Percentiles rank a stretch among this genome's conserved stretches.
Conservation (phyloP, 495 filamentous ascomycete genomes). For the Venustampulla echinocandica region DNA sequence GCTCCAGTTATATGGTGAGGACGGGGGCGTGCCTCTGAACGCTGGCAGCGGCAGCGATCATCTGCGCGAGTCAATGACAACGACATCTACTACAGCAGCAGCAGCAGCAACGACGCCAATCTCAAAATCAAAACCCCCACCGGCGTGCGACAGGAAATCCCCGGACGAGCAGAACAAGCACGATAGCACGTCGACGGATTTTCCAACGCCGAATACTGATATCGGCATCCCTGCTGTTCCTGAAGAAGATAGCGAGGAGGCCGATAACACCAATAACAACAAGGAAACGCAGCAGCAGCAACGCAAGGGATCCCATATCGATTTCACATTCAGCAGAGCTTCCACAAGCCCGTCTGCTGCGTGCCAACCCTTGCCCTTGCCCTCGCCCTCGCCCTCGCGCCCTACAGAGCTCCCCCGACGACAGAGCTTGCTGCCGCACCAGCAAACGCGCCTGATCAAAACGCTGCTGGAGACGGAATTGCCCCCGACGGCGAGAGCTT, state of each 20-base stretch:
- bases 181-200: conserved; percentile 20
- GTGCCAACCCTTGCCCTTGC: too few species aligned
- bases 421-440: conserved; percentile 40
- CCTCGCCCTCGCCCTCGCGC: not conserved
- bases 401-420: conserved; percentile 10
- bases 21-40: conserved; percentile 3
- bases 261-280: too few species aligned
- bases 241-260: conserved; percentile 7
- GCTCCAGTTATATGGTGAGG: not conserved
- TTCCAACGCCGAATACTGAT: conserved; percentile 22
- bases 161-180: conserved; percentile 12
- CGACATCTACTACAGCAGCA: too few species aligned
- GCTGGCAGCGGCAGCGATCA: conserved; percentile 1
- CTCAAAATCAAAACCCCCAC: not conserved
- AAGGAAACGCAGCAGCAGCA: conserved; percentile 2
- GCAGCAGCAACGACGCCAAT: not conserved
- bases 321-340: not conserved
- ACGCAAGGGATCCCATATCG: not conserved
- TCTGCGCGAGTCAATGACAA: too few species aligned
- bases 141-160: not conserved
- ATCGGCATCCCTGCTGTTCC: conserved; percentile 12
- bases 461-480: conserved; percentile 32
- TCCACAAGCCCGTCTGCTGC: not conserved
- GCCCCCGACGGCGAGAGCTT: conserved; percentile 26
- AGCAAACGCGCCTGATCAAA: conserved; percentile 38